These are phyloP conservation scores for Phytomonas sp. DNA, from an alignment of 208 protist genomes.

Conservation along the genomic window DNA sequence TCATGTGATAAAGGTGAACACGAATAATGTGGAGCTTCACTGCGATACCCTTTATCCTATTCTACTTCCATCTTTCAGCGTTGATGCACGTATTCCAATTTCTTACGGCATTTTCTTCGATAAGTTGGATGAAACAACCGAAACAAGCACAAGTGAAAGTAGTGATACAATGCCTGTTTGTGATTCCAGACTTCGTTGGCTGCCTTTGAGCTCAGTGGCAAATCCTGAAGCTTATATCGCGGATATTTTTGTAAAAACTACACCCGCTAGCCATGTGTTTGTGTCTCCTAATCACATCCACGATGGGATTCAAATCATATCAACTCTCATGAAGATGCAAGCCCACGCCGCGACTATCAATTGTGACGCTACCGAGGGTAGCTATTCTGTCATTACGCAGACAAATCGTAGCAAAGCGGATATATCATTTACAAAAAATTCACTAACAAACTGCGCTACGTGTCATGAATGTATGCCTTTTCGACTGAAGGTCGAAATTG, in stretches of 20 bases:
- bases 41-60: neutral
- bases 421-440: neutral
- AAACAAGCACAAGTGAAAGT: neutral
- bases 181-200: neutral
- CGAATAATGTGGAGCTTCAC: neutral
- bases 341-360: neutral
- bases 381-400: neutral
- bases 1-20: neutral
- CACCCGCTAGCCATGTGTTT: neutral
- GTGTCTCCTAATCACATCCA: neutral
- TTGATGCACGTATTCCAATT: neutral
- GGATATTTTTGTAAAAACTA: neutral
- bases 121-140: neutral
- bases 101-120: neutral
- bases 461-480: neutral
- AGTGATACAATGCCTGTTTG: neutral
- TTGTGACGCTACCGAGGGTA: neutral
- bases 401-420: neutral
- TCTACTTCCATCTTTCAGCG: neutral
- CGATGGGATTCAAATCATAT: neutral
- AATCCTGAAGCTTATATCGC: neutral
- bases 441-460: no score
- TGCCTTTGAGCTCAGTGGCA: neutral
- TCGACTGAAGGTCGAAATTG: neutral
- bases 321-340: neutral